Conservation (phyloP, 1,139 yeast species). For the Zygoascus hellenicus region DNA sequence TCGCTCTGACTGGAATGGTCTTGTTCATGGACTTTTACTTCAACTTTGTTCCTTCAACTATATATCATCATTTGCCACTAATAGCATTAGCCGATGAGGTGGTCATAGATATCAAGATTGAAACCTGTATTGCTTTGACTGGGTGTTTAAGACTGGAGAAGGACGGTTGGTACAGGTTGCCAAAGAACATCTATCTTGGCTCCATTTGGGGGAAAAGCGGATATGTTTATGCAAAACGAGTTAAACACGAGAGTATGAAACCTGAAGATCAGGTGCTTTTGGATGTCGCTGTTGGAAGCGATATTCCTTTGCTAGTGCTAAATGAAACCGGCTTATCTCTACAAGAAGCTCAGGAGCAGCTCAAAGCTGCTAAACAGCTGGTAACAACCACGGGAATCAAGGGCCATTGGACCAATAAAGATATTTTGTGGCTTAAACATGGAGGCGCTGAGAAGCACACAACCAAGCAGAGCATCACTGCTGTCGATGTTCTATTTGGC, state of each 20-base stretch:
- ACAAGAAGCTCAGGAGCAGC: not conserved
- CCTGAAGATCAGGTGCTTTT: conserved; percentile 26
- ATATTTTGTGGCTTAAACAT: conserved; percentile 48
- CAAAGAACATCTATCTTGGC: conserved; percentile 33
- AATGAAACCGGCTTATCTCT: not conserved
- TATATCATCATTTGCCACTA: conserved; percentile 29
- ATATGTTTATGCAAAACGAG: conserved; percentile 27
- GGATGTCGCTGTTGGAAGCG: conserved; percentile 24
- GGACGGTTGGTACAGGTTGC: conserved; percentile 31
- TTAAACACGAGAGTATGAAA: conserved; percentile 26
- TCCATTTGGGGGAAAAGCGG: conserved; percentile 30
- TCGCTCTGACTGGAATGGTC: conserved; percentile 20
- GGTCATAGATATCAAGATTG: conserved; percentile 30
- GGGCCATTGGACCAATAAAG: conserved; percentile 37
- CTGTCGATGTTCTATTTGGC: conserved; percentile 67
- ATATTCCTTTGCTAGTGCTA: not conserved
- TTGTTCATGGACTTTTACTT: conserved; percentile 28
- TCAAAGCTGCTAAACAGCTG: not conserved
- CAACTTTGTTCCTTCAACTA: conserved; percentile 30
- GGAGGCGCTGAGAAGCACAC: conserved; percentile 30
- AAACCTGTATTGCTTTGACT: conserved; percentile 25
- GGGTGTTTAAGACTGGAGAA: conserved; percentile 23
- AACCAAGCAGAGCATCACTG: conserved; percentile 36
- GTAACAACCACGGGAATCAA: conserved; percentile 5
- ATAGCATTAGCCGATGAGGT: conserved; percentile 26